These are phyloP conservation scores for Aspergillus sclerotiicarbonarius DNA, from an alignment of 495 filamentous ascomycete species.

Conservation along the genomic window DNA sequence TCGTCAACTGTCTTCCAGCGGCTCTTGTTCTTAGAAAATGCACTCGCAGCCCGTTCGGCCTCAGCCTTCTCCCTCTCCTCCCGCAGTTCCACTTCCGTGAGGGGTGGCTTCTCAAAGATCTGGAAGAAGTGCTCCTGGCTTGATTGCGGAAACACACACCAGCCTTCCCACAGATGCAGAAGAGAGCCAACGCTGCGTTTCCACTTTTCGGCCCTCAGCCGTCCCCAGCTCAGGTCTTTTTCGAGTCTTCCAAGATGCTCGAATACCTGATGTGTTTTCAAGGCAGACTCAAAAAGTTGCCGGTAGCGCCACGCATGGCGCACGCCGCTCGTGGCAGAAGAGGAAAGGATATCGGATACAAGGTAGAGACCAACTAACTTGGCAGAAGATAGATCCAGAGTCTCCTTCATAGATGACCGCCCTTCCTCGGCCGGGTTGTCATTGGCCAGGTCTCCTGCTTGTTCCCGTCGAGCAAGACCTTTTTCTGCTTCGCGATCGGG, in stretches of 20 bases:
- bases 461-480: slow-evolving; percentile 32
- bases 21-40: slow-evolving; percentile 50
- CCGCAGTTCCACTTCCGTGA: slow-evolving; percentile 48
- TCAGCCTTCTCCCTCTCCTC: slow-evolving; percentile 51
- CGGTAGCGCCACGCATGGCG: slow-evolving; percentile 90
- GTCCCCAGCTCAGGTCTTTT: slow-evolving; percentile 75
- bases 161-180: slow-evolving; percentile 81
- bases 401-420: slow-evolving; percentile 33
- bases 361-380: slow-evolving; percentile 82
- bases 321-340: slow-evolving; percentile 78
- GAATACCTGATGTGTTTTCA: slow-evolving; percentile 71
- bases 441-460: slow-evolving; percentile 30
- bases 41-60: slow-evolving; percentile 35
- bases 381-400: slow-evolving; percentile 66
- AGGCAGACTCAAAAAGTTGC: slow-evolving; percentile 74
- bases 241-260: slow-evolving; percentile 77
- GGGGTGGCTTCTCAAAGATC: slow-evolving; percentile 72
- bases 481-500: slow-evolving; percentile 48
- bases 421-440: slow-evolving; percentile 28
- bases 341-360: slow-evolving; percentile 84
- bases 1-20: slow-evolving; percentile 74
- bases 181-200: slow-evolving; percentile 73
- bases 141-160: slow-evolving; percentile 79
- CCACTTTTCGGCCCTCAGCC: slow-evolving; percentile 85
- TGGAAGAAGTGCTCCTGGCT: slow-evolving; percentile 70